phyloP scores from a whole-genome alignment of 1,284 basidiomycete genomes.

The Ustilago crameri region DNA sequence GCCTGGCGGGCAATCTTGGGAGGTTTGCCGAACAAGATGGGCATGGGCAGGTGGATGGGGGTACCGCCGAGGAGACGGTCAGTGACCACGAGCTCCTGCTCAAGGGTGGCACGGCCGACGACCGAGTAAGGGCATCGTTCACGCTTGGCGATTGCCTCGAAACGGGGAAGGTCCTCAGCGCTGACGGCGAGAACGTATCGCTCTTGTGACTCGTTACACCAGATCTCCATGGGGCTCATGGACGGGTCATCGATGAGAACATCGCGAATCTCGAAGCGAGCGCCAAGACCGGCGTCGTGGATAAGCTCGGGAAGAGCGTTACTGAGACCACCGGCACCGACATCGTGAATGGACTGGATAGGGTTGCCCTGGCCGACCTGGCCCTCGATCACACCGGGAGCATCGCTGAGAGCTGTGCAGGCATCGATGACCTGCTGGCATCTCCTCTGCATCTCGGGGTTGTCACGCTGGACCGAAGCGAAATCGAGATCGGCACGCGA shows the following conservation, averaged over 20 bases:
- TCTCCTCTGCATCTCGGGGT: conserved; percentile 96
- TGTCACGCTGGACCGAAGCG: conserved; percentile 95
- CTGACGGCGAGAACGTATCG: conserved; percentile 84
- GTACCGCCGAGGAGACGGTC: conserved; percentile 83
- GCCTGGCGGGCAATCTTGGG: conserved; percentile 89
- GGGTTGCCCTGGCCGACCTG: conserved; percentile 72
- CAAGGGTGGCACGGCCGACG: conserved; percentile 85
- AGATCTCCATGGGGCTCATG: conserved; percentile 99
- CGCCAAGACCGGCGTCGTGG: conserved; percentile 91
- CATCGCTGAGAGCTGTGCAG: conserved; percentile 55
- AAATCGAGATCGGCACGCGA: conserved; percentile 93
- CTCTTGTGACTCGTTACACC: conserved; percentile 99
- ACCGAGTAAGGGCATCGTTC: conserved; percentile 93
- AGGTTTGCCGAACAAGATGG: conserved; percentile 94
- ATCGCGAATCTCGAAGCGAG: conserved; percentile 92
- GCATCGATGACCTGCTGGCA: conserved; percentile 98
- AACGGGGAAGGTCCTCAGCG: conserved; percentile 69
- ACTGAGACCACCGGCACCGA: conserved; percentile 94
- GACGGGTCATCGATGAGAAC: conserved; percentile 89
- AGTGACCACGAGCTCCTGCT: conserved; percentile 83
- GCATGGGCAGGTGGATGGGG: conserved; percentile 91
- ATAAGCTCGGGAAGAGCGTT: conserved; percentile 98
- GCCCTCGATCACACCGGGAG: conserved; percentile 38
- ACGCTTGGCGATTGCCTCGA: conserved; percentile 82
- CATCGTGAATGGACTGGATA: conserved; percentile 96